Conservation (phyloP, 345 rosid species). For the Capsella bursapastoris region DNA sequence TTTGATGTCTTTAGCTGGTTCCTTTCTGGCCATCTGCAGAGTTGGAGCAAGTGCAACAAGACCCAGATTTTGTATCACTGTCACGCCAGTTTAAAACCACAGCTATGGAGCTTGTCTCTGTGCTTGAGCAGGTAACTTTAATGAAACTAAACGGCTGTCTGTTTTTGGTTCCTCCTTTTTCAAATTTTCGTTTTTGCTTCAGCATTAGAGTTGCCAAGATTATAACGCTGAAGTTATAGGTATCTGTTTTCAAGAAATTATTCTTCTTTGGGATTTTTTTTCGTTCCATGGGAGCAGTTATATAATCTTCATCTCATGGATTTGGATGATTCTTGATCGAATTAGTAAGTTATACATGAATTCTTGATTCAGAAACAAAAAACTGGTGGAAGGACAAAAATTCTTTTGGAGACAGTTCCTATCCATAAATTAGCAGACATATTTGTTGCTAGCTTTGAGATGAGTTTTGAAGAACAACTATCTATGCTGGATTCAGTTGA, state of each 20-base stretch:
- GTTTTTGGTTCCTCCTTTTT: constrained; percentile 26
- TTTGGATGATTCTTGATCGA: background rate
- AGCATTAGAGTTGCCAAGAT: constrained; percentile 20
- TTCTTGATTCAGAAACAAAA: constrained; percentile 73
- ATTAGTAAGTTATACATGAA: constrained; percentile 26
- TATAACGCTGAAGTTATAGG: constrained; percentile 9
- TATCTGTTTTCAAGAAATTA: constrained; percentile 20
- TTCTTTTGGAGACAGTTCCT: constrained; percentile 95
- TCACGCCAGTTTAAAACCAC: constrained; percentile 96
- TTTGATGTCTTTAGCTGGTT: constrained; percentile 36
- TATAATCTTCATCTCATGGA: constrained; percentile 18
- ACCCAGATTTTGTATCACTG: constrained; percentile 76
- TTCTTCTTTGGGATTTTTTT: constrained; percentile 14
- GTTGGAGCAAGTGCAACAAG: constrained; percentile 96
- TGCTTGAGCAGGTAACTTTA: constrained; percentile 86
- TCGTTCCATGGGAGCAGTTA: constrained; percentile 14
- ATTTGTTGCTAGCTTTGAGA: constrained; percentile 99
- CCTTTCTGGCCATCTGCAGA: constrained; percentile 54
- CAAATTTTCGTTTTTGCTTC: constrained; percentile 12
- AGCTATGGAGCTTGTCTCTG: constrained; percentile 95
- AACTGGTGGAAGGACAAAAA: constrained; percentile 94
- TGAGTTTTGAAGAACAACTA: constrained; percentile 96
- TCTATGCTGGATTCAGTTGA: constrained; percentile 96
- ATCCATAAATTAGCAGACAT: constrained; percentile 97
- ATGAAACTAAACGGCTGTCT: constrained; percentile 6